Evolutionary conservation across 1,284 basidiomycete species (phyloP), one percentile per base, ranked within the genome.

Genomic region (Albatrellus sp.): DNA sequence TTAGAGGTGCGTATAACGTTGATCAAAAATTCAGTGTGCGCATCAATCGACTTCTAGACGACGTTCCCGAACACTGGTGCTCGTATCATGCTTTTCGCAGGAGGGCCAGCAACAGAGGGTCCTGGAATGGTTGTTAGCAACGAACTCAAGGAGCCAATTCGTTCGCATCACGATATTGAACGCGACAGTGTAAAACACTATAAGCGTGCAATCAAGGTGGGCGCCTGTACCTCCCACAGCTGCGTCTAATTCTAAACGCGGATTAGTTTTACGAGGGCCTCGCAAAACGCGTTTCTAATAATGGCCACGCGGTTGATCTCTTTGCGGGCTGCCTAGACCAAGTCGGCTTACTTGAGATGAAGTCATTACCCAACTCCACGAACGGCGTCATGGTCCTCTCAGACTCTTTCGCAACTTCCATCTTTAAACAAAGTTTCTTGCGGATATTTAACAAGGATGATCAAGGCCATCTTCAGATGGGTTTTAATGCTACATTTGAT

Each of bases 121-220:
- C 94, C 94, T 0, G 96, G 96, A 30, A 83, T 94, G 77, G 94
- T 98, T 34, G 96, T 98, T 47, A 85, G 77, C 61, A 90, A 91
- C 55, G 94, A 98, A 67, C 72, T 98, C 40, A 89, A 91, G 63
- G 94, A 99, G 62, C 91, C 94, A 2, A 98, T 99, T 54, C 86
- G 96, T 47, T 98, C 93, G 2, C 96, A 99, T 64, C 94, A 98
- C 68, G 94, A 99, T 61, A 98, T 98, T 58, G 96, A 99, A 60
- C 77, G 92, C 42, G 96, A 99, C 64, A 89, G 82, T 55, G 93
- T 89, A 42, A 98, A 96, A 66, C 93, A 98, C 64, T 98, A 86
- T 69, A 98, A 98, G 72, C 86, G 92, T 43, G 92, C 96, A 17
- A 80, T 80, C 55, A 98, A 98, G 78, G 90, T 90, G 49, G 39